These are phyloP conservation scores for Selenicereus undatus DNA, from an alignment of 148 eudicot genomes.

Conservation along the genomic window DNA sequence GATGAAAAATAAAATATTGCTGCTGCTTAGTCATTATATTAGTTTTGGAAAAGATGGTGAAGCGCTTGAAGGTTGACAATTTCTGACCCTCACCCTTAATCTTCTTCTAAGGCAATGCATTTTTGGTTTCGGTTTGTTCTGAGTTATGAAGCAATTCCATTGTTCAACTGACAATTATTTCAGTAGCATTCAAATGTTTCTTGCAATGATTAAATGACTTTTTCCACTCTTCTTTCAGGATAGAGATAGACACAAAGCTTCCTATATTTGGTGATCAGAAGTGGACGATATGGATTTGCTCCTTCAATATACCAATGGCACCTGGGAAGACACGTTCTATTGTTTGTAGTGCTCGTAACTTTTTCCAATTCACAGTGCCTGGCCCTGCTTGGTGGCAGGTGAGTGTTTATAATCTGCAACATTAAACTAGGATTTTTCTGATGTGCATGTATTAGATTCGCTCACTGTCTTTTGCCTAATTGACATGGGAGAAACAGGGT, in stretches of 20 bases:
- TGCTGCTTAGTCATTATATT: neutral
- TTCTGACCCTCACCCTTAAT: neutral
- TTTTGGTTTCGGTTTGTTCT: neutral
- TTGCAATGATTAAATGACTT: neutral
- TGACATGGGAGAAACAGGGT: neutral
- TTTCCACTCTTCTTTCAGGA: slow-evolving; percentile 34
- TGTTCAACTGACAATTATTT: neutral
- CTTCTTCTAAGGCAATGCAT: neutral
- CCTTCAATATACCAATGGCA: slow-evolving; percentile 97
- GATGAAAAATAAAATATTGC: neutral
- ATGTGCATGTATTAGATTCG: neutral
- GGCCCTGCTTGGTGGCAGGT: slow-evolving; percentile 99
- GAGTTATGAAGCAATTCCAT: neutral
- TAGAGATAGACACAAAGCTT: slow-evolving; percentile 87
- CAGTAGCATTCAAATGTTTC: neutral
- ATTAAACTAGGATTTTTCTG: neutral
- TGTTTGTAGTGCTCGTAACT: slow-evolving; percentile 97
- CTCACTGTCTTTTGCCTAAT: neutral
- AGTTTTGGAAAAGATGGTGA: no score
- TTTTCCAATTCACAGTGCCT: slow-evolving; percentile 92
- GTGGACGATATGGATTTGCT: slow-evolving; percentile 99
- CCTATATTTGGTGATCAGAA: slow-evolving; percentile 91
- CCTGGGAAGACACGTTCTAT: slow-evolving; percentile 99
- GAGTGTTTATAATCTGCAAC: slow-evolving; percentile 13
- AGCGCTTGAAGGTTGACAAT: neutral